Percentiles rank a stretch among this genome's conserved stretches.
Conservation (phyloP, 495 filamentous ascomycete genomes). For the Alectoria sarmentosa region DNA sequence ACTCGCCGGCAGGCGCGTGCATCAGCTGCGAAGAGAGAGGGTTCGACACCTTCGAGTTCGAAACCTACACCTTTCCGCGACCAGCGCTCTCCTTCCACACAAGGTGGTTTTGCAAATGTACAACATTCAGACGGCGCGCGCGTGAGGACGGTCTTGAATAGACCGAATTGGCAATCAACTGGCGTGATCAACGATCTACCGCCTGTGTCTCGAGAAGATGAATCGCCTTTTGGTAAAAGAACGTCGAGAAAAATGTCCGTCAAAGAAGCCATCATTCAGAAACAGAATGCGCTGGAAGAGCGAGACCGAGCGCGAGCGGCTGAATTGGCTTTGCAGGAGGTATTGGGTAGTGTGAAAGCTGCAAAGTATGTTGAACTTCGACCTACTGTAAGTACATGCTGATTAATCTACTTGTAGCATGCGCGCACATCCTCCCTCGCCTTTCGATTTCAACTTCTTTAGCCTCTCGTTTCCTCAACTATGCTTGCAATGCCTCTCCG, state of each 20-base stretch:
- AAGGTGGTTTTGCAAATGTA: constrained; percentile 27
- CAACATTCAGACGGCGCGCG: constrained; percentile 30
- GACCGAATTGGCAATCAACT: constrained; percentile 68
- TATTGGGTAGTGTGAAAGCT: constrained; percentile 69
- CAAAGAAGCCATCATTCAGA: constrained; percentile 24
- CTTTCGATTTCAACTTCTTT: constrained; percentile 80
- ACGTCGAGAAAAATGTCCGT: constrained; percentile 24
- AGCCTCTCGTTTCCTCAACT: constrained; percentile 74
- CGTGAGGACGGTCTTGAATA: constrained; percentile 49
- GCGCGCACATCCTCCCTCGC: constrained; percentile 40
- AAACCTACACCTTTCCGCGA: constrained; percentile 23
- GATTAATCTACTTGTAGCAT: constrained; percentile 24
- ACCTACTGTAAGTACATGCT: constrained; percentile 2
- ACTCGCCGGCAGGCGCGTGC: constrained; percentile 72
- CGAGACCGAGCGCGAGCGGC: constrained; percentile 68
- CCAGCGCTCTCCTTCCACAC: constrained; percentile 21
- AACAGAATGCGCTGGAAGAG: constrained; percentile 42
- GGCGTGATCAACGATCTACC: constrained; percentile 76
- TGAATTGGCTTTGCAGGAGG: constrained; percentile 76
- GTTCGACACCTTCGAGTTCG: constrained; percentile 29
- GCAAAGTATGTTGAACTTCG: constrained; percentile 55
- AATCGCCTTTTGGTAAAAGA: constrained; percentile 29
- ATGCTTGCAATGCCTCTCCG: constrained; percentile 68
- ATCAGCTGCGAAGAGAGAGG: constrained; percentile 50
- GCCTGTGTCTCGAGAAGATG: constrained; percentile 33